Evolutionary conservation across 192 early-diverging fungal genomes (phyloP).

Genomic region (Coemansia sp.): DNA sequence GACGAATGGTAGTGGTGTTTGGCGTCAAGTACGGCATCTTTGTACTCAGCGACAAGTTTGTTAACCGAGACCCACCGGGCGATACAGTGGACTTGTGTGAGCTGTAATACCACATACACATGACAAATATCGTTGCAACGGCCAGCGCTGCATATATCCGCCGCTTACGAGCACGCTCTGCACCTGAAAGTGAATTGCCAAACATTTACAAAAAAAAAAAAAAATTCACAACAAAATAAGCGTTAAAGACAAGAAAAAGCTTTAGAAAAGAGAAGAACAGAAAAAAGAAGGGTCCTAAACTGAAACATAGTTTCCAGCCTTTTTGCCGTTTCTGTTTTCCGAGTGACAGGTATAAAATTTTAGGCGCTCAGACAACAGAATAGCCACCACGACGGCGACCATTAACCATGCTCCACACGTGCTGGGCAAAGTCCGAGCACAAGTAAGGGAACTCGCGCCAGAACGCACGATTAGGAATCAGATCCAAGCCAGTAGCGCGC

Average conservation of each 20-base stretch:
- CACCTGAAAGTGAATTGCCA: not conserved
- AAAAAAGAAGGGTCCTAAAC: constrained; percentile 14
- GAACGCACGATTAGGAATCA: constrained; percentile 50
- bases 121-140: not conserved
- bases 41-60: constrained; percentile 37
- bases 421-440: constrained; percentile 52
- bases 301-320: not conserved
- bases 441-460: constrained; percentile 56
- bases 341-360: not conserved
- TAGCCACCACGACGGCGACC: constrained; percentile 53
- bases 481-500: constrained; percentile 45
- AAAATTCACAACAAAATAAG: not conserved
- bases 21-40: constrained; percentile 31
- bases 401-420: constrained; percentile 43
- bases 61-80: not conserved
- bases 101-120: not conserved
- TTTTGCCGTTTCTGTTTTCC: not conserved
- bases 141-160: constrained; percentile 1
- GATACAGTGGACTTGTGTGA: not conserved
- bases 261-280: not conserved
- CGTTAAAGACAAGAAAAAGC: not conserved
- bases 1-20: not conserved
- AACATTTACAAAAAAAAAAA: not conserved
- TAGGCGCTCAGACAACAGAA: constrained; percentile 37
- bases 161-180: not conserved